phyloP scores from a whole-genome alignment of 139 green algal species.

The Bryopsis sp. region DNA sequence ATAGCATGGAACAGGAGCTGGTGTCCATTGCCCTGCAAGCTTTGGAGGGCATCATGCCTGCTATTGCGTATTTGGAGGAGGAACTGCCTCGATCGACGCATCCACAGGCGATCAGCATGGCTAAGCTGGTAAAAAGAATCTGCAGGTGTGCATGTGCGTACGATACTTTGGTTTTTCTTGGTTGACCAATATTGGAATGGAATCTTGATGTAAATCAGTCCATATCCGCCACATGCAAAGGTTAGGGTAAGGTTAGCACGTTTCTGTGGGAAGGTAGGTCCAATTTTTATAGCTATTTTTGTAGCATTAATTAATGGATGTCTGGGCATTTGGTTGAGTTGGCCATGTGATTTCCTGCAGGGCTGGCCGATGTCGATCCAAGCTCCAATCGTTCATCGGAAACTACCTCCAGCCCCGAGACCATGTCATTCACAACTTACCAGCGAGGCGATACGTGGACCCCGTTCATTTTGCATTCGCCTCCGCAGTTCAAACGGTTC shows the following conservation, averaged over 20 bases:
- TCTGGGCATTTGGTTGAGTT: not conserved
- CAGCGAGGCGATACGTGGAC: not conserved
- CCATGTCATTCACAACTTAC: not conserved
- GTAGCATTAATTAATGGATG: not conserved
- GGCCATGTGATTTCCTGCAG: not conserved
- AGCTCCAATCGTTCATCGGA: conserved; percentile 11
- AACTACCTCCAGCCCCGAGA: not conserved
- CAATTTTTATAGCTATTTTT: not conserved
- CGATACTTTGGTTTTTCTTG: too few relatives aligned
- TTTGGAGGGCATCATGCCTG: conserved; percentile 9
- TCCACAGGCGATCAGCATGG: not conserved
- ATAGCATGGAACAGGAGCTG: conserved; percentile 10
- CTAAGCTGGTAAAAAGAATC: conserved; percentile 11
- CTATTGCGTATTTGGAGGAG: conserved; percentile 13
- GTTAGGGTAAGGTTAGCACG: not conserved
- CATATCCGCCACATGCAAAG: not conserved
- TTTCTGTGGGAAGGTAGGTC: not conserved
- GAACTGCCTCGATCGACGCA: not conserved
- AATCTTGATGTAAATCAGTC: not conserved
- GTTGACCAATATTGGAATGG: not conserved
- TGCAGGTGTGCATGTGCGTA: not conserved
- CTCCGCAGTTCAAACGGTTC: not conserved
- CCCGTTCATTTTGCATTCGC: conserved; percentile 8
- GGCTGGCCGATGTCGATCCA: not conserved
- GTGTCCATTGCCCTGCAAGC: not conserved